These are phyloP conservation scores for Ganoderma lingzhi DNA, from an alignment of 1,284 basidiomycete genomes.

Conservation along the genomic window DNA sequence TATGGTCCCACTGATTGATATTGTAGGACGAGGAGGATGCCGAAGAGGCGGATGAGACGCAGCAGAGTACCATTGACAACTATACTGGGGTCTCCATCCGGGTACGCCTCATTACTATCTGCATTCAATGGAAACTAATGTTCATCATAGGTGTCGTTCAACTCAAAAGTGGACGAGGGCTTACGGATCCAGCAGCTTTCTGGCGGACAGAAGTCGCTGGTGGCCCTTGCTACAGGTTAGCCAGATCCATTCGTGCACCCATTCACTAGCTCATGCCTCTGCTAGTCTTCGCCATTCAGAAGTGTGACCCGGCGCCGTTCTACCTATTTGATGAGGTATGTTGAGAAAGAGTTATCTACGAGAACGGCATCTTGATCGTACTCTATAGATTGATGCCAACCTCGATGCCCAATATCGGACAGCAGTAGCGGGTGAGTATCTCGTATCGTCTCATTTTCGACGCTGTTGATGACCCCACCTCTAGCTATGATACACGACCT, in stretches of 20 bases:
- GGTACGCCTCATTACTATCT: constrained; percentile 30
- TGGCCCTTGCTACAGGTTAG: constrained; percentile 91
- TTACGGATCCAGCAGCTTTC: constrained; percentile 96
- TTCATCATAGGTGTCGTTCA: constrained; percentile 88
- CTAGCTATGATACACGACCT: constrained; percentile 95
- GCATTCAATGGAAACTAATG: constrained; percentile 10
- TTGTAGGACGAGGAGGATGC: constrained; percentile 73
- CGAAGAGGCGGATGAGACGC: constrained; percentile 72
- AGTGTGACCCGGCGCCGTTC: constrained; percentile 99
- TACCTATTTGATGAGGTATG: constrained; percentile 97
- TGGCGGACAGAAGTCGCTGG: constrained; percentile 97
- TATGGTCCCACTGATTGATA: background rate
- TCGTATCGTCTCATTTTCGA: background rate
- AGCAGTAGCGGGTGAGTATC: constrained; percentile 85
- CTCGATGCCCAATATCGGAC: constrained; percentile 98
- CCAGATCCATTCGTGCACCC: background rate
- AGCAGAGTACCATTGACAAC: constrained; percentile 86
- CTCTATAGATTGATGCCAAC: constrained; percentile 89
- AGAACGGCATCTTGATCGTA: constrained; percentile 9
- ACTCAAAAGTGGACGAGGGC: constrained; percentile 97
- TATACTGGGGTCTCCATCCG: constrained; percentile 98
- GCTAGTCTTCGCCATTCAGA: constrained; percentile 97
- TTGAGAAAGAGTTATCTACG: background rate
- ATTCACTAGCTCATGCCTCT: background rate
- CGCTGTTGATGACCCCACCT: background rate